Base-by-base conservation (phyloP, 345 rosid genomes). In the Theobroma cacao region DNA sequence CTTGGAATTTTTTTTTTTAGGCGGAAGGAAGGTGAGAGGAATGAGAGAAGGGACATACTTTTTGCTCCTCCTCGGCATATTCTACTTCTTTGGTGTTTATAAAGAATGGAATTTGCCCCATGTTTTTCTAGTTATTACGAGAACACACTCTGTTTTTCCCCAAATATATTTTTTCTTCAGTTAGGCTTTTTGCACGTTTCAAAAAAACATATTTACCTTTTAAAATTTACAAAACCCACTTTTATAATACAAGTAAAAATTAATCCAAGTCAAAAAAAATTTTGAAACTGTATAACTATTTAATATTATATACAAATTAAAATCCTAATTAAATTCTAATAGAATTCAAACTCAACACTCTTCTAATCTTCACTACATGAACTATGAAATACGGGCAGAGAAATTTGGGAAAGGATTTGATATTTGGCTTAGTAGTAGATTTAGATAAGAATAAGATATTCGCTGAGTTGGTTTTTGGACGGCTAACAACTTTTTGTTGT, bases 11-110 rank as follows among this genome's bases (percentile, higher is more conserved):
- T 75, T 45, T 61, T 75, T 31, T 8, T 18, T 40, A 11, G 26
- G 40, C 45, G 24, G 1, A 2, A 10, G 60, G 70, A 75, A 47
- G 56, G 78, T 56, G 65, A 14, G 48, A 24, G 76, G 76, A 73
- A 73, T 0, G 13, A 33, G 48, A 11, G 7, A 17, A 24, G 18
- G 18, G 31, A 75, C 30, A 61, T 30, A 56, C 5, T 45, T 75
- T 43, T 61, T 45, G 56, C 22, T 12, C 48, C 6, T 28, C 65
- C 34, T 74, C 28, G 7, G 45, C 30, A 17, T 71, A 50, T 50
- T 71, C 30, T 5, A 30, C 30, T n/a, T 20, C 10, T 20, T 0
- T 20, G 26, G 22, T n/a, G 30, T 2, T 22, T 56, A 10, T 28
- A 24, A 20, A 36, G 12, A 38, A 55, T 36, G 9, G 50, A 31